Percentiles rank a stretch among this genome's conserved stretches.
phyloP scores from a whole-genome alignment of 148 eudicot genomes.

The Nepenthes mirabilis region DNA sequence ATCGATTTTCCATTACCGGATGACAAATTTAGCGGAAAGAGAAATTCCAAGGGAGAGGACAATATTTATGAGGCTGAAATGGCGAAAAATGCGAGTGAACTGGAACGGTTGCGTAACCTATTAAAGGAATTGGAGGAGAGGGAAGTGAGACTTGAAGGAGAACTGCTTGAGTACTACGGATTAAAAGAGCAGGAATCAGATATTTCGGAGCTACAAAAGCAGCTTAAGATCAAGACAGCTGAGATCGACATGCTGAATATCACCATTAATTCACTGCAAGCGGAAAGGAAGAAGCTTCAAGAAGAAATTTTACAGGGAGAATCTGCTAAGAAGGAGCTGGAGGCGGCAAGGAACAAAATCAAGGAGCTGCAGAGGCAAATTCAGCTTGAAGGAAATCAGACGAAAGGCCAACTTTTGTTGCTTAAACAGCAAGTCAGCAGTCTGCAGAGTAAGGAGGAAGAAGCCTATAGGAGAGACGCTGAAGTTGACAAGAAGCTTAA shows the following conservation, averaged over 20 bases:
- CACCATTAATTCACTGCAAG: conserved; percentile 67
- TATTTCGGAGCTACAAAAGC: conserved; percentile 65
- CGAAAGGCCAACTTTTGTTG: conserved; percentile 82
- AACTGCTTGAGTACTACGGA: conserved; percentile 89
- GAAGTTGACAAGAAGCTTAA: conserved; percentile 78
- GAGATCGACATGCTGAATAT: conserved; percentile 91
- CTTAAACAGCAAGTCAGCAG: conserved; percentile 86
- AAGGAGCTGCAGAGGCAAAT: conserved; percentile 90
- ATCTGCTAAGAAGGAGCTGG: conserved; percentile 64
- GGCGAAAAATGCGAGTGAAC: conserved; percentile 58
- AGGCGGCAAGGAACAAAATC: conserved; percentile 67
- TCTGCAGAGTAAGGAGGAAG: conserved; percentile 76
- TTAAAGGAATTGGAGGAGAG: conserved; percentile 89
- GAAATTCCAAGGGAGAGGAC: conserved; percentile 35
- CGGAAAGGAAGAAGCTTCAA: conserved; percentile 81
- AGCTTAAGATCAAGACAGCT: conserved; percentile 80
- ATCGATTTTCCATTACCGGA: conserved; percentile 66
- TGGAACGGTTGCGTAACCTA: conserved; percentile 61
- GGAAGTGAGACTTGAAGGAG: conserved; percentile 96
- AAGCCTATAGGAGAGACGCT: conserved; percentile 49
- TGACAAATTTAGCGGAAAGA: conserved; percentile 39
- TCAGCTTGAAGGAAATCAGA: conserved; percentile 85
- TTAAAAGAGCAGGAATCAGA: conserved; percentile 93
- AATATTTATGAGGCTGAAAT: conserved; percentile 59
- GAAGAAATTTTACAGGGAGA: conserved; percentile 60